Percentiles rank a stretch among this genome's conserved stretches.
Conservation (phyloP, 495 filamentous ascomycete species). For the Parathielavia appendiculata region DNA sequence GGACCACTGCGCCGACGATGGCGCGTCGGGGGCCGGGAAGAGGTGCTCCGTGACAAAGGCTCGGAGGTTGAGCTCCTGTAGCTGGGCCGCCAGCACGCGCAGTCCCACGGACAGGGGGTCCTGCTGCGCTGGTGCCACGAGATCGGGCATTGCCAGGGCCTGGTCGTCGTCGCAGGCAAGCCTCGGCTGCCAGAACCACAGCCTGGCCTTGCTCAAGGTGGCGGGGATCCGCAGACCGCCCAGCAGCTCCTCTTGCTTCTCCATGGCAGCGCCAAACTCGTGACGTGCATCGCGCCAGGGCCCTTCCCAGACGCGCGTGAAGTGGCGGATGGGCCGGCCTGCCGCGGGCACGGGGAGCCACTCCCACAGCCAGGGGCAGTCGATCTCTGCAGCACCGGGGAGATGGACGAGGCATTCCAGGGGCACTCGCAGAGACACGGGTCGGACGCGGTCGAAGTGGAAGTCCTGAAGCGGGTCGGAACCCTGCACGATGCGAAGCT, state of each 20-base stretch:
- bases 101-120: slow-evolving; percentile 29
- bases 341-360: slow-evolving; percentile 19
- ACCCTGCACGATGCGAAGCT: slow-evolving; percentile 11
- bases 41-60: slow-evolving; percentile 6
- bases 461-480: not conserved
- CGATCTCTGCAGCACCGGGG: slow-evolving; percentile 17
- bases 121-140: slow-evolving; percentile 18
- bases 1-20: not conserved
- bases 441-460: not conserved
- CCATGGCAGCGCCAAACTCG: slow-evolving; percentile 23
- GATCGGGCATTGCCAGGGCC: slow-evolving; percentile 22
- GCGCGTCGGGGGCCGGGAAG: not conserved
- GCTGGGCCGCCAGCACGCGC: slow-evolving; percentile 19
- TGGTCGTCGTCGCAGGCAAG: slow-evolving; percentile 20
- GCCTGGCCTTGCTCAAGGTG: slow-evolving; percentile 18
- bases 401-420: slow-evolving; percentile 24
- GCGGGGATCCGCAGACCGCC: slow-evolving; percentile 12
- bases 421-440: not conserved
- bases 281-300: slow-evolving; percentile 27
- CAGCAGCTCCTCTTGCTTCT: not conserved
- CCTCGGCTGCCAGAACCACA: slow-evolving; percentile 27
- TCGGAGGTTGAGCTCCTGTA: slow-evolving; percentile 21
- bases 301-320: slow-evolving; percentile 25
- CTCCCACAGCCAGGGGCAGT: slow-evolving; percentile 30
- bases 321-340: slow-evolving; percentile 18